Evolutionary conservation across 2,329 filamentous ascomycete species (phyloP).

Genomic region (Alternaria infectoria): DNA sequence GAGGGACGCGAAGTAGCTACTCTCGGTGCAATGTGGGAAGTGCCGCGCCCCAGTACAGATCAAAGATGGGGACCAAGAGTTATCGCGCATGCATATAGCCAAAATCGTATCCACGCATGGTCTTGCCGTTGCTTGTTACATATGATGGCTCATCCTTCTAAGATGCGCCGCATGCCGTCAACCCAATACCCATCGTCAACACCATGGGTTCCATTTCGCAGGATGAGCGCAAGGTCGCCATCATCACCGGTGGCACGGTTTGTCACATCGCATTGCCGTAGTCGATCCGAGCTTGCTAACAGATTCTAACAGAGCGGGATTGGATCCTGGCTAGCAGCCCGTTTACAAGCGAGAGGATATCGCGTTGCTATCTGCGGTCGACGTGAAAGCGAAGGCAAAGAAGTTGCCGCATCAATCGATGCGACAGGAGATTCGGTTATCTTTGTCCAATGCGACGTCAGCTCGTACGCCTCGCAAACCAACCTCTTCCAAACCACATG

Average conservation of each 20-base stretch:
- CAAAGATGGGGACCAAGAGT: too few relatives aligned
- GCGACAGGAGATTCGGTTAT: conserved; percentile 38
- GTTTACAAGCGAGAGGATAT: conserved; percentile 46
- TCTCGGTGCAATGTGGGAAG: background rate
- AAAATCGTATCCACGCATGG: background rate
- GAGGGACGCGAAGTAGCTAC: background rate
- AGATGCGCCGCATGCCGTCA: background rate
- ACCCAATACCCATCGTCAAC: background rate
- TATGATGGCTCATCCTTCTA: background rate
- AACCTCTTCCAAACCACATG: conserved; percentile 53
- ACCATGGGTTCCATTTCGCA: conserved; percentile 12
- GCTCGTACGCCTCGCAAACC: conserved; percentile 55
- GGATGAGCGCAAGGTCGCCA: conserved; percentile 42
- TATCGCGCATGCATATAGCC: background rate
- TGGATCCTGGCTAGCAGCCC: conserved; percentile 51
- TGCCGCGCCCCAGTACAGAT: background rate
- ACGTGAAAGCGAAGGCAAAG: conserved; percentile 44
- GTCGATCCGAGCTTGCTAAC: background rate
- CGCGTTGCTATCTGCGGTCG: conserved; percentile 52
- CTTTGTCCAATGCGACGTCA: conserved; percentile 57
- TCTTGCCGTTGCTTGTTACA: background rate
- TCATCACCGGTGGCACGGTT: conserved; percentile 52
- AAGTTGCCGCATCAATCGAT: conserved; percentile 24
- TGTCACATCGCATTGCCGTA: conserved; percentile 19
- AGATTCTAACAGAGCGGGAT: conserved; percentile 53